Percentiles rank a stretch among this genome's conserved stretches.
Evolutionary conservation across 2,329 filamentous ascomycete genomes (phyloP).

Genomic region (Diaporthe humulicola): DNA sequence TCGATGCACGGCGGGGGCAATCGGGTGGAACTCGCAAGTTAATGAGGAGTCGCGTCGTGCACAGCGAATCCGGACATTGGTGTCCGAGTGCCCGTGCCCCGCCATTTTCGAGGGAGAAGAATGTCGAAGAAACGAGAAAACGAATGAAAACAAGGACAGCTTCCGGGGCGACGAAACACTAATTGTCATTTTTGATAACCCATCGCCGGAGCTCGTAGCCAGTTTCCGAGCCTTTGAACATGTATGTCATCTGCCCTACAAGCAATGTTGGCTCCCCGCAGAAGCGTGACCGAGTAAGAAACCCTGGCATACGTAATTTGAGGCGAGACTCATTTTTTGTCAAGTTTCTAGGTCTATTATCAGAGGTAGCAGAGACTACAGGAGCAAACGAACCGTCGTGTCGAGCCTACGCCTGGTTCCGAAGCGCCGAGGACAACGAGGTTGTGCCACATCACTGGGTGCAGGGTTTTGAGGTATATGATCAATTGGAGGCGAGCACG

Average conservation of each 20-base stretch:
- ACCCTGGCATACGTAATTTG: background rate
- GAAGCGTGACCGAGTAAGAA: background rate
- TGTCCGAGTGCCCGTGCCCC: background rate
- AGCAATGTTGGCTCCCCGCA: background rate
- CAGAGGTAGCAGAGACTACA: slow-evolving; percentile 4
- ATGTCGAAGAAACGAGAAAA: background rate
- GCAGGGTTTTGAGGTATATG: background rate
- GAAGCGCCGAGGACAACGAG: background rate
- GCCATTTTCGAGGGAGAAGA: background rate
- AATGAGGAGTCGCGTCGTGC: background rate
- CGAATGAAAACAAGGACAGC: background rate
- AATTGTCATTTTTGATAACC: background rate
- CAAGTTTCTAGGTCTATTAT: background rate
- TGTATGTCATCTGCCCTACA: slow-evolving; percentile 4
- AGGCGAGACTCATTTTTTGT: background rate
- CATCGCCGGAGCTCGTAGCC: background rate
- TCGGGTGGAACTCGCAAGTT: background rate
- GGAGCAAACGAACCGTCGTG: background rate
- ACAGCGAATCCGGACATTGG: background rate
- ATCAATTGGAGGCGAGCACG: background rate
- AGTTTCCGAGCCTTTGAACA: background rate
- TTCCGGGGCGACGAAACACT: background rate
- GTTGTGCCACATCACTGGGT: slow-evolving; percentile 4
- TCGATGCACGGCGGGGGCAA: background rate
- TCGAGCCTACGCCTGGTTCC: slow-evolving; percentile 4